phyloP scores from a whole-genome alignment of 192 early-diverging fungal genomes.

The Coemansia sp. region DNA sequence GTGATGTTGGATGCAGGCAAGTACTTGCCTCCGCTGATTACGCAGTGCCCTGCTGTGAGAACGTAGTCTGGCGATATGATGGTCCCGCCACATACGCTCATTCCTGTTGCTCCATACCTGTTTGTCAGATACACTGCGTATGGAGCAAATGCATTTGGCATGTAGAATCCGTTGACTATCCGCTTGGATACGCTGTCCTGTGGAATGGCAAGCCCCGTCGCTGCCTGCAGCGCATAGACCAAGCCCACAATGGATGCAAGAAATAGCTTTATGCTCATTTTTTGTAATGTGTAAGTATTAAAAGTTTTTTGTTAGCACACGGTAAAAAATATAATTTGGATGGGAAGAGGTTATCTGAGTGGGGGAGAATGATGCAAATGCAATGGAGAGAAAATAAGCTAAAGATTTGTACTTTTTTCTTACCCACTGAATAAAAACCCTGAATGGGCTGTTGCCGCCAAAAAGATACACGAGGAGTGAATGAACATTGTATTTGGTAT shows the following conservation, averaged over 20 bases:
- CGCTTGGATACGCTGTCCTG: conserved; percentile 8
- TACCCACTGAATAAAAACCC: no score
- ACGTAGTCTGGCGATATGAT: conserved; percentile 16
- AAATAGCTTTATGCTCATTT: background rate
- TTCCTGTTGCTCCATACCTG: background rate
- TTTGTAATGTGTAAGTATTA: no score
- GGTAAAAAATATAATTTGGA: no score
- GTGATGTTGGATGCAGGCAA: conserved; percentile 15
- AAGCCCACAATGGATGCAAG: background rate
- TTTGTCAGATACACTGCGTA: conserved; percentile 2
- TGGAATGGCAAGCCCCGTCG: background rate
- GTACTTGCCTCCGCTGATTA: conserved; percentile 2
- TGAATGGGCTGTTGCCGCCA: background rate
- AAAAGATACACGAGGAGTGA: no score
- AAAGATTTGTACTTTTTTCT: no score
- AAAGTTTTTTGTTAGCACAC: no score
- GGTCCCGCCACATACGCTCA: conserved; percentile 23
- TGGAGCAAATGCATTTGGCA: conserved; percentile 6
- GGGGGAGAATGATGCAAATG: no score
- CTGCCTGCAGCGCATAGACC: background rate
- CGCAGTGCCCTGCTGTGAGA: conserved; percentile 32
- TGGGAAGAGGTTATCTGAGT: no score
- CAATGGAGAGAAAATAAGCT: no score
- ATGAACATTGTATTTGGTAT: no score
- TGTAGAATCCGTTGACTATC: conserved; percentile 15